Base-by-base conservation (phyloP, 2,329 filamentous ascomycete genomes). In the Penicillium expansum region DNA sequence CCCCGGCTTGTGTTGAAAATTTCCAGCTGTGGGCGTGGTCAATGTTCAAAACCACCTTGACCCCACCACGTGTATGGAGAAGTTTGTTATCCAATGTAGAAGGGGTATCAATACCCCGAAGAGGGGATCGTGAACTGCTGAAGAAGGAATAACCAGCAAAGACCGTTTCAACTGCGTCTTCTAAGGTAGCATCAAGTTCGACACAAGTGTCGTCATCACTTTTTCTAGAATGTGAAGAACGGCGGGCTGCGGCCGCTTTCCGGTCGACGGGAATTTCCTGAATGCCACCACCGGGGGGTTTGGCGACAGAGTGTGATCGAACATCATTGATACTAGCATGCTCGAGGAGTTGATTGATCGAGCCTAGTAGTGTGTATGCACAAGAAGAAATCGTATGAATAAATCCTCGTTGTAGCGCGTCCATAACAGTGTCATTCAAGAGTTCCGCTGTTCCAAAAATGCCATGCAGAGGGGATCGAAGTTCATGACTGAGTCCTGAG, bases 281-380 rank as follows among this genome's bases (percentile, higher is more conserved):
- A 1, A 53, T 7, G 11, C 22, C 2, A 3, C 22, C 38, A 30
- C 39, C 38, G 20, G 39, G 24, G 3, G 7, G n/a, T 18, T 38
- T 38, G 14, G 33, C 44, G 11, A 37, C 27, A 18, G 52, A 18
- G 18, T 39, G 55, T 5, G 48, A 30, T 32, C 24, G 51, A 38
- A 58, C 41, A 38, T 62, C 60, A n/a, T 67, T 67, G 18, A 67
- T 67, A 27, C 63, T 63, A 10, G 65, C 58, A 47, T 60, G 64
- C 11, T 69, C 68, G 0, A 72, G 63, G 18, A 74, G 61, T 30
- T 72, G 66, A 32, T 73, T 69, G 16, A 77, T 67, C 0, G 74
- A 76, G 32, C 76, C 74, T 1, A 76, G 64, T 1, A 77, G 58
- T 1, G 74, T 76, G n/a, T 69, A 67, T 1, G 72, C 74, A 48